A percentile compares a stretch with the other conserved stretches of the same genome.
These are phyloP conservation scores for Knoxdaviesia capensis DNA, from an alignment of 2,329 filamentous ascomycete genomes.

Conservation along the genomic window DNA sequence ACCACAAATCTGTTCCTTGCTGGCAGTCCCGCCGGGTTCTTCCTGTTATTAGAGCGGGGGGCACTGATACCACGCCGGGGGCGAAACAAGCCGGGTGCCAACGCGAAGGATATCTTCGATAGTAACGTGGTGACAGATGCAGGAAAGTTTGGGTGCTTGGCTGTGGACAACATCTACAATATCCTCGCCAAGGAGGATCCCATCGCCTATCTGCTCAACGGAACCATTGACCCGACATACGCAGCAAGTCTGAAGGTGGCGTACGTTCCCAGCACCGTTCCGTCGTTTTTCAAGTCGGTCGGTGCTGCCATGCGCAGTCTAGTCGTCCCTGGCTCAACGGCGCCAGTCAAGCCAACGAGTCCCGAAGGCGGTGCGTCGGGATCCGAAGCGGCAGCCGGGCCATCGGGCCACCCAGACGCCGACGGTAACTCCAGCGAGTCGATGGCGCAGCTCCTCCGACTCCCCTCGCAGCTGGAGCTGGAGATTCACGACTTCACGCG, in stretches of 20 bases:
- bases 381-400: constrained; percentile 6
- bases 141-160: constrained; percentile 72
- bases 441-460: constrained; percentile 19
- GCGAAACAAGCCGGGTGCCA: constrained; percentile 53
- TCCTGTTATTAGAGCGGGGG: constrained; percentile 63
- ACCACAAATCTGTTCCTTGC: constrained; percentile 76
- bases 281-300: constrained; percentile 44
- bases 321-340: constrained; percentile 23
- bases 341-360: not conserved
- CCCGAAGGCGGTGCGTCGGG: constrained; percentile 2
- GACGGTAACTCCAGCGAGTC: not conserved
- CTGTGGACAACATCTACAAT: constrained; percentile 94
- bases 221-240: constrained; percentile 67
- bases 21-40: constrained; percentile 83
- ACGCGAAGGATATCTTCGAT: constrained; percentile 36
- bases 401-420: not conserved
- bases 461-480: constrained; percentile 58
- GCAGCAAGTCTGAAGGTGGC: constrained; percentile 57
- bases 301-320: constrained; percentile 41
- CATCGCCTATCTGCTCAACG: constrained; percentile 83
- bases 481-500: constrained; percentile 89
- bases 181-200: constrained; percentile 53
- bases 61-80: constrained; percentile 56
- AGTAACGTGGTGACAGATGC: constrained; percentile 51
- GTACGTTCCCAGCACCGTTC: constrained; percentile 54